Base-by-base conservation (phyloP, 352 stramenopile species). In the Globisporangium camurandrum region DNA sequence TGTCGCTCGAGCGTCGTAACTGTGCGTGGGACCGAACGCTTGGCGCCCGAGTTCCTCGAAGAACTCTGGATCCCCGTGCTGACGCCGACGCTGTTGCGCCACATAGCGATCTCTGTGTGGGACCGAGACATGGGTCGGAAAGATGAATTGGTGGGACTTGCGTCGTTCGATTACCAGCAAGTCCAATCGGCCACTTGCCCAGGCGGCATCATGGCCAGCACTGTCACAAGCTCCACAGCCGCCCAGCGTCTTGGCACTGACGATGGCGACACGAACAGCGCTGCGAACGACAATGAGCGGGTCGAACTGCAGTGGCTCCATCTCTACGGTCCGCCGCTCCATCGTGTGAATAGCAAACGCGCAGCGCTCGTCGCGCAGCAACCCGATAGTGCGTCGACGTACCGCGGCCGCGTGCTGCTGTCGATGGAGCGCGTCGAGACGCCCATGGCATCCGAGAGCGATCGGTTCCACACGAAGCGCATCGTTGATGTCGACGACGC, bases 61-160 rank as follows among this genome's bases (percentile, higher is more conserved):
- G 77, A 94, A 51, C 36, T 96, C 7, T 96, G 86, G 86, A 71
- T 96, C 16, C 86, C 86, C 2, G 83, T 95, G 23, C 67, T 84
- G 19, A 47, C 75, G 8, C 85, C 83, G 4, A 93, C 78, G 11
- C 68, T 95, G 12, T 86, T 68, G 20, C 62, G 79, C 4, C 63
- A 75, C 31, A 87, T 95, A n/a, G 54, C 55, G 0, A 58, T 95
- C 6, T 90, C 75, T 0, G 44, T 96, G 1, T 93, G 79, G 71
- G 86, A 96, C 49, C 71, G 83, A 4, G 84, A 96, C 42, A 51
- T 79, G 7, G 70, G 67, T 2, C 76, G 69, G 2, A 66, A 62
- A 4, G 84, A 94, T 53, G 70, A 95, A 14, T 54, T 93, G 20
- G 85, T 95, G 0, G 80, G 71, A 8, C 69, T 85, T 9, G 56